Evolutionary conservation across 2,329 filamentous ascomycete genomes (phyloP), one percentile per base, ranked within the genome.

Genomic region (Chrysoporthe cubensis): DNA sequence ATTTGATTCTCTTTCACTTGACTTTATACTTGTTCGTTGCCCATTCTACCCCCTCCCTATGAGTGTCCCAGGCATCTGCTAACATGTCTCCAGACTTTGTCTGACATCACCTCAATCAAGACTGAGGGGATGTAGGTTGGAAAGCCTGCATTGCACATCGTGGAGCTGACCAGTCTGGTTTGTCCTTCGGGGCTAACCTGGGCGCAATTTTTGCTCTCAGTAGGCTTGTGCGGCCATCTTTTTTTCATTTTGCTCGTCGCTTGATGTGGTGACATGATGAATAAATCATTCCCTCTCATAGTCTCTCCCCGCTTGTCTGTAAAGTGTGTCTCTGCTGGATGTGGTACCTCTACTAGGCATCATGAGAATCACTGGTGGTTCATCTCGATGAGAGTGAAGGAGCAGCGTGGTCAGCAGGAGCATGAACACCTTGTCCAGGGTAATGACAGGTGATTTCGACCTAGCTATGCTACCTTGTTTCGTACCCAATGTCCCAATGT

Each of bases 121-220:
- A 80, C 79, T 73, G 71, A 76, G 74, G 73, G 72, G 67, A 72
- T 73, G 76, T 78, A 82, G 79, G 74, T 73, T 73, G 78, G 80
- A 75, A 78, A 77, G 78, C 80, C 82, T 84, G 81, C 82, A 84
- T 84, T 82, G 82, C 82, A 85, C 82, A 82, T 74, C 81, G 82
- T 78, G 82, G 82, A 78, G 80, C 81, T 77, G 73, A 78, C 77
- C 78, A 76, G 74, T 73, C 78, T 83, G 79, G 78, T 83, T 83
- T 83, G 81, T 80, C 81, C 81, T 84, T 82, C 78, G 78, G 80
- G 80, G 79, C 82, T 82, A 80, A 84, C 78, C 80, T 78, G 77
- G 78, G 79, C 76, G 79, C 46, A 83, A 83, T 82, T 83, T 82
- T 83, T 82, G 81, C 78, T 83, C 73, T 78, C 70, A 42, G 21